Evolutionary conservation across 2,329 filamentous ascomycete species (phyloP).

Genomic region (Colletotrichum horii): DNA sequence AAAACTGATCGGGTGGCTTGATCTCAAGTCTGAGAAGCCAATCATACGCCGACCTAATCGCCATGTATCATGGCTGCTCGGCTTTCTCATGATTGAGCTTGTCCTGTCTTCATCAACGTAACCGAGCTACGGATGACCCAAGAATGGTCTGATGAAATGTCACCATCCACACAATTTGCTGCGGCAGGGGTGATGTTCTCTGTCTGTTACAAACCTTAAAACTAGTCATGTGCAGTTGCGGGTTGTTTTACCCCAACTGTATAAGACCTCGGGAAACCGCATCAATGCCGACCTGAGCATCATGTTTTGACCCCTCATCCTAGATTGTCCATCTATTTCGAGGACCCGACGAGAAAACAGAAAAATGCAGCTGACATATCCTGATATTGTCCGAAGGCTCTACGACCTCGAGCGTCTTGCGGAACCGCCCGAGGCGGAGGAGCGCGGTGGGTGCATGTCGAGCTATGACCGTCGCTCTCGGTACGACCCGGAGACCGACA

Average conservation of each 20-base stretch:
- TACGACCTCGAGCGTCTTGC: conserved; percentile 17
- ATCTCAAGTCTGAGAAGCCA: not conserved
- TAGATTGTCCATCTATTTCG: not conserved
- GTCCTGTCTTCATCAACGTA: not conserved
- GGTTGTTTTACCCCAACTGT: not conserved
- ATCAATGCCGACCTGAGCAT: not conserved
- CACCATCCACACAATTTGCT: not conserved
- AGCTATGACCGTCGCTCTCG: conserved; percentile 18
- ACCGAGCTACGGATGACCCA: not conserved
- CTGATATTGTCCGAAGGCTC: conserved; percentile 12
- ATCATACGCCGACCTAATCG: not conserved
- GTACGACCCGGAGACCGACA: conserved; percentile 10
- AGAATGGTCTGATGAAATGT: not conserved
- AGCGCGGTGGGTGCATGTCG: conserved; percentile 17
- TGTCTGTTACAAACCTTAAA: not conserved
- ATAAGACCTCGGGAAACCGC: not conserved
- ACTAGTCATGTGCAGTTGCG: not conserved
- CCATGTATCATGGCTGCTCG: not conserved
- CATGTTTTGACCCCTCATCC: not conserved
- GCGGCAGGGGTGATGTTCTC: not conserved
- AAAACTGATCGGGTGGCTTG: not conserved
- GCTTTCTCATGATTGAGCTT: not conserved
- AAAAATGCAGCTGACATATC: conserved; percentile 8
- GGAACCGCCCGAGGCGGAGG: not conserved
- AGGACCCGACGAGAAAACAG: not conserved